A percentile compares a stretch with the other conserved stretches of the same genome.
Evolutionary conservation across 2,329 filamentous ascomycete species (phyloP).

Genomic region (Fusarium nematophilum): DNA sequence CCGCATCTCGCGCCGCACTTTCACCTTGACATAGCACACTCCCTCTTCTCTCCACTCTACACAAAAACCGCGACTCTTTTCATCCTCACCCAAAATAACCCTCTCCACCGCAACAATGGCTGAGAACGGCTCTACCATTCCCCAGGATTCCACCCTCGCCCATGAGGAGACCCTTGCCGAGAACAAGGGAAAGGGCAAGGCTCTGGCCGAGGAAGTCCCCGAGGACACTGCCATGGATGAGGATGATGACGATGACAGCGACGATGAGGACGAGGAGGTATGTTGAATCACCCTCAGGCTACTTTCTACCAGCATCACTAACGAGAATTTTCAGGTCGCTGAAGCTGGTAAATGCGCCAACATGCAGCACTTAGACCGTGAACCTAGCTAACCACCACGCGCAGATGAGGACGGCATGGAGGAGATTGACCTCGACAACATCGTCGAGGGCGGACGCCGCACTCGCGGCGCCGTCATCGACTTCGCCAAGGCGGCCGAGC

Average conservation of each 20-base stretch:
- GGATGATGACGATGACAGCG: conserved; percentile 69
- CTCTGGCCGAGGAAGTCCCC: conserved; percentile 60
- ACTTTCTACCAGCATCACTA: conserved; percentile 31
- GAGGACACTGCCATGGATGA: conserved; percentile 78
- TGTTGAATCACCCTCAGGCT: conserved; percentile 2
- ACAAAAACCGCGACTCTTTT: conserved; percentile 13
- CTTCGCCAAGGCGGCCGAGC: conserved; percentile 88
- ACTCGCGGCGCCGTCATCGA: conserved; percentile 94
- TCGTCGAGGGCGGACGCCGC: conserved; percentile 80
- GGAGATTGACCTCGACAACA: conserved; percentile 91
- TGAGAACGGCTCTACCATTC: conserved; percentile 61
- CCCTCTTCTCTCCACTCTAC: conserved; percentile 21
- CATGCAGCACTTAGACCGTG: conserved; percentile 10
- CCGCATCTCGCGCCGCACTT: conserved; percentile 41
- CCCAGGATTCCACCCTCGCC: conserved; percentile 56
- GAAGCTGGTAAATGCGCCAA: conserved; percentile 45
- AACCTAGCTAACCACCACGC: conserved; percentile 43
- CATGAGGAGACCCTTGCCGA: conserved; percentile 57
- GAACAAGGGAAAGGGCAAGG: conserved; percentile 91
- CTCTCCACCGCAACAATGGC: conserved; percentile 54
- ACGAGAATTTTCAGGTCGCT: conserved; percentile 41
- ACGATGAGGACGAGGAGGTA: conserved; percentile 52
- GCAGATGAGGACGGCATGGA: conserved; percentile 87
- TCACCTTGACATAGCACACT: conserved; percentile 31
- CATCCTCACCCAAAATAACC: background rate